Base-by-base conservation (phyloP, 768 basidiomycete species). In the Rhizopogon roseolus region DNA sequence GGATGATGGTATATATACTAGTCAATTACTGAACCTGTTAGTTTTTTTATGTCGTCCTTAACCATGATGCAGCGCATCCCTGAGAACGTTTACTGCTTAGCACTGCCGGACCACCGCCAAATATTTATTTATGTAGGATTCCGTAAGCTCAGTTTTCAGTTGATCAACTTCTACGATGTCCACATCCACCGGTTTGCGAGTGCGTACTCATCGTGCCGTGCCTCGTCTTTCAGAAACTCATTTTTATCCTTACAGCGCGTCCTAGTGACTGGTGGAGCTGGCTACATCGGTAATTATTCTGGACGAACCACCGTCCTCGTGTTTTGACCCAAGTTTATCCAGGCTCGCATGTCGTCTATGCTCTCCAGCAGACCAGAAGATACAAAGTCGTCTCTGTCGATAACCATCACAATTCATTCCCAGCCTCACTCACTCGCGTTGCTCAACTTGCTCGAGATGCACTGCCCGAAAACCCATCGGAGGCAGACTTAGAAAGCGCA, bases 371-470 rank as follows among this genome's bases (percentile, higher is more conserved):
- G 65, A 92, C 93, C 11, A 83, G 93, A 54, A 77, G 85, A 57
- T 99, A 90, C 80, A 90, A 89, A 67, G 93, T 98, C 62, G 84
- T 98, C 59, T 88, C 94, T 22, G 81, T 98, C 62, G 97, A 99
- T 76, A 98, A 98, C 76, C 77, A 88, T 75, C 85, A 93, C 72
- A 99, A 99, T 68, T 94, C 97, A 3, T 82, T 84, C 60, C 84
- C 90, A 2, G 75, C 76, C 19, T 82, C 93, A 3, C 78, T 97
- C 45, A 71, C 76, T 50, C 85, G 90, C 57, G 88, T 95, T 43
- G 81, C 86, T 14, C 80, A 90, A 70, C 80, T 98, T 52, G 93
- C 94, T 3, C 79, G 78, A 57, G 81, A 80, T 43, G 84, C 85
- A 60, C 78, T 98, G 14, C 84, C 88, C 11, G 63, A 74, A 53